Conservation (phyloP, 805 yeast genomes). For the Torulaspora franciscae region DNA sequence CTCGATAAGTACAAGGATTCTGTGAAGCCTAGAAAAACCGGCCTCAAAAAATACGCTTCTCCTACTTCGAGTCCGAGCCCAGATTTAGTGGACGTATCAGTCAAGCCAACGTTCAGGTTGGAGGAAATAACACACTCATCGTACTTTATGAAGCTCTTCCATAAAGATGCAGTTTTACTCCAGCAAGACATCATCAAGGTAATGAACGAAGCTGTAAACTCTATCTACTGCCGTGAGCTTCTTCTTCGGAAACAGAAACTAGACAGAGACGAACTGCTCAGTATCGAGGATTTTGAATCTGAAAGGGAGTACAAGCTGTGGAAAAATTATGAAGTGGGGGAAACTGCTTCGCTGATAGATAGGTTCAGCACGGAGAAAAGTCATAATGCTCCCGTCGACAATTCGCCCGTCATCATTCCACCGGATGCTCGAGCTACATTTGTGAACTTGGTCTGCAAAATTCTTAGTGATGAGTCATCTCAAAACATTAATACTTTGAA, state of each 20-base stretch:
- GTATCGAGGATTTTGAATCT: conserved; percentile 37
- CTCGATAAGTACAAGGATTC: conserved; percentile 41
- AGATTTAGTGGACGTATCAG: conserved; percentile 8
- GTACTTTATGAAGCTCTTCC: conserved; percentile 48
- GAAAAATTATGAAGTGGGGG: conserved; percentile 39
- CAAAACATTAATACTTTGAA: conserved; percentile 10
- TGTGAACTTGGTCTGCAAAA: conserved; percentile 38
- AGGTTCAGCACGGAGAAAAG: conserved; percentile 12
- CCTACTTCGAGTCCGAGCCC: conserved; percentile 1
- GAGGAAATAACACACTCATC: conserved; percentile 51
- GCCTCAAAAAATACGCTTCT: conserved; percentile 3
- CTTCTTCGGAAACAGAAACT: conserved; percentile 6
- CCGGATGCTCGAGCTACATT: conserved; percentile 40
- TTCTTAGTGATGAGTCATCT: conserved; percentile 40
- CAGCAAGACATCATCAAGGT: conserved; percentile 49
- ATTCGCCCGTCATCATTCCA: conserved; percentile 36
- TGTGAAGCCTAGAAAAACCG: conserved; percentile 7
- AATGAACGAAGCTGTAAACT: conserved; percentile 16
- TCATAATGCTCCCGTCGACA: neutral
- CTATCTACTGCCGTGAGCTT: conserved; percentile 22
- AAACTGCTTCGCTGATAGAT: conserved; percentile 31
- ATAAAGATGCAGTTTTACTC: conserved; percentile 43
- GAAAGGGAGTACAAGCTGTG: conserved; percentile 38
- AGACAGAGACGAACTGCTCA: conserved; percentile 31
- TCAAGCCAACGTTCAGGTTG: conserved; percentile 48